A percentile compares a stretch with the other conserved stretches of the same genome.
Evolutionary conservation across 2,329 filamentous ascomycete genomes (phyloP).

Genomic region (Blumeria hordei): DNA sequence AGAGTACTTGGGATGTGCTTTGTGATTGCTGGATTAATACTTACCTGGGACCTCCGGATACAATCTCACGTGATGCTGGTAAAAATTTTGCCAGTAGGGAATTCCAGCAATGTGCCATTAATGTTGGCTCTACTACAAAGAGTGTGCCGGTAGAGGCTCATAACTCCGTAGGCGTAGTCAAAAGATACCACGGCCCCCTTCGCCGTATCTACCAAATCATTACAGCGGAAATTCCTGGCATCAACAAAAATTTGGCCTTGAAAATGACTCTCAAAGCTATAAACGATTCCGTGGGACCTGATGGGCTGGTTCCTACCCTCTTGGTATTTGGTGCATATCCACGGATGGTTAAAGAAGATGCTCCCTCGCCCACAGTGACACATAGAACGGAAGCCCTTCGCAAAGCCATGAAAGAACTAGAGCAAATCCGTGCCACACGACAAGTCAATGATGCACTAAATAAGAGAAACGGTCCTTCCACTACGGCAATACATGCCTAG

Average conservation of each 20-base stretch:
- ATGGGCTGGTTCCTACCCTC: slow-evolving; percentile 3
- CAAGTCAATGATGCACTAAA: slow-evolving; percentile 2
- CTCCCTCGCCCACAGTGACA: not conserved
- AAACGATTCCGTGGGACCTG: slow-evolving; percentile 3
- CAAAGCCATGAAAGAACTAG: not conserved
- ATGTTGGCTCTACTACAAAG: not conserved
- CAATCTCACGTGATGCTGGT: not conserved
- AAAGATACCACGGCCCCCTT: slow-evolving; percentile 2
- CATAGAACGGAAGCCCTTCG: not conserved
- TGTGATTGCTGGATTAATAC: slow-evolving; percentile 2
- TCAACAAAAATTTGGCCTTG: slow-evolving; percentile 2
- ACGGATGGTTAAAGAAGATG: not conserved
- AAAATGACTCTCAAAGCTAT: slow-evolving; percentile 5
- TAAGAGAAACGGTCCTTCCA: not conserved
- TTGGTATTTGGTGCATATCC: slow-evolving; percentile 4
- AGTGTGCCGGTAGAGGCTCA: not conserved
- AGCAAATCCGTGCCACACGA: not conserved
- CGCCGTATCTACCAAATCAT: slow-evolving; percentile 2
- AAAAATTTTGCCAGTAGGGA: slow-evolving; percentile 1
- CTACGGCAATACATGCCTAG: not conserved
- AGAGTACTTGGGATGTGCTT: slow-evolving; percentile 1
- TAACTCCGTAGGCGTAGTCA: slow-evolving; percentile 1
- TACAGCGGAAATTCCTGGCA: not conserved
- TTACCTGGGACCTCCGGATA: slow-evolving; percentile 1
- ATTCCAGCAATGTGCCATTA: slow-evolving; percentile 1